phyloP scores from a whole-genome alignment of 306 rosid genomes.

The Purshia tridentata region DNA sequence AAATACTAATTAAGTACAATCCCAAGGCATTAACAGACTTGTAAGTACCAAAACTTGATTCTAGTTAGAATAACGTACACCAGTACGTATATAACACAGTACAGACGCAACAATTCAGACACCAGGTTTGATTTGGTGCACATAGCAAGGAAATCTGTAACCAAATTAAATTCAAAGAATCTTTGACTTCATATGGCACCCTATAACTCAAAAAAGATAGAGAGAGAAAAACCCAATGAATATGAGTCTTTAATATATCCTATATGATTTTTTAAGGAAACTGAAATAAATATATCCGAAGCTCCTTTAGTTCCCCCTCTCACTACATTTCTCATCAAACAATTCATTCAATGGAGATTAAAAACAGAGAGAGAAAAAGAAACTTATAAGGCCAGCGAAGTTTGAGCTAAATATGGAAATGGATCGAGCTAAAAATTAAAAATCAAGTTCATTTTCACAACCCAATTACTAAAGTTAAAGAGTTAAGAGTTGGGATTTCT shows the following conservation, averaged over 20 bases:
- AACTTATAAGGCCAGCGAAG: not conserved
- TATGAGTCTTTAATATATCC: too few relatives aligned
- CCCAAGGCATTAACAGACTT: not conserved
- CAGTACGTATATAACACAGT: too few relatives aligned
- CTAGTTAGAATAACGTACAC: too few relatives aligned
- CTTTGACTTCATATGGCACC: not conserved
- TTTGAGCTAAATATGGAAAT: too few relatives aligned
- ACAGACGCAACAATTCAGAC: not conserved
- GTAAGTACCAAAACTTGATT: not conserved
- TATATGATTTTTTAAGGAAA: too few relatives aligned
- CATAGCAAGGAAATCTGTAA: not conserved
- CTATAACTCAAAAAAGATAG: not conserved
- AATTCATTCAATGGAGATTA: not conserved
- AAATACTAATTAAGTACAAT: not conserved
- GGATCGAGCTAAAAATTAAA: too few relatives aligned
- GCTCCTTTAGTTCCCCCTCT: not conserved
- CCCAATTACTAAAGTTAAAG: not conserved
- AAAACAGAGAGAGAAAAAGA: not conserved
- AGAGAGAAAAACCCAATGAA: not conserved
- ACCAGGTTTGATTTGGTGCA: not conserved
- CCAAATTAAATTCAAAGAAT: not conserved
- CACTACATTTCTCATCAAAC: not conserved
- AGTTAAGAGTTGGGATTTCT: conserved; percentile 14
- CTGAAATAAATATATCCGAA: not conserved
- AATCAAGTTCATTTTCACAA: not conserved